Conservation (phyloP, 1,139 yeast species). For the Pichia inconspicua region DNA sequence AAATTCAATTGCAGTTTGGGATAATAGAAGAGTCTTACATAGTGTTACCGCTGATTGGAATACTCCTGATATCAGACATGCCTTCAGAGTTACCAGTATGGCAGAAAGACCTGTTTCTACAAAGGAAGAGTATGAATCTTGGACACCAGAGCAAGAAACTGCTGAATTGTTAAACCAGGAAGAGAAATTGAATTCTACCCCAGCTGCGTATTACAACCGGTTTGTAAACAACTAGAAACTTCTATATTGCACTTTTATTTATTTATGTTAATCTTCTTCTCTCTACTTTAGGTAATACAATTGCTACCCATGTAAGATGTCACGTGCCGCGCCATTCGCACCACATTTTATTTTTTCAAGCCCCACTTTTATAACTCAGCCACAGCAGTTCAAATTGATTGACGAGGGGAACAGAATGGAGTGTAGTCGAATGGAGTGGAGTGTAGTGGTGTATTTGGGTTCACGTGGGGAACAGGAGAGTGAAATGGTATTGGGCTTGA, state of each 20-base stretch:
- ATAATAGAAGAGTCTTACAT: constrained; percentile 58
- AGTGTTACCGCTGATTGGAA: constrained; percentile 58
- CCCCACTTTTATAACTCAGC: no score
- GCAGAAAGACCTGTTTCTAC: constrained; percentile 37
- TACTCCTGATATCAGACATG: constrained; percentile 51
- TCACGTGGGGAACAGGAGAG: no score
- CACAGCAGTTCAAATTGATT: no score
- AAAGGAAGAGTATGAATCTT: constrained; percentile 23
- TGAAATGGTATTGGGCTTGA: no score
- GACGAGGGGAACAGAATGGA: no score
- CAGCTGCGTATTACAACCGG: background rate
- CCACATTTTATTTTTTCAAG: no score
- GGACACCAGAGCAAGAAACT: constrained; percentile 33
- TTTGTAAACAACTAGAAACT: background rate
- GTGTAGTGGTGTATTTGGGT: no score
- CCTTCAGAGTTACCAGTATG: constrained; percentile 58
- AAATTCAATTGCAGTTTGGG: constrained; percentile 64
- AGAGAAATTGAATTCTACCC: background rate
- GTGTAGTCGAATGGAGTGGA: no score
- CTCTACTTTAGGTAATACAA: background rate
- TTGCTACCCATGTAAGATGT: no score
- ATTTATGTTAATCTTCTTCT: background rate
- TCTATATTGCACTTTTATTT: background rate
- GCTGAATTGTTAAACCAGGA: constrained; percentile 14
- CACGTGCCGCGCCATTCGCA: no score